Base-by-base conservation (phyloP, 208 protist genomes). In the Willaertia magna region DNA sequence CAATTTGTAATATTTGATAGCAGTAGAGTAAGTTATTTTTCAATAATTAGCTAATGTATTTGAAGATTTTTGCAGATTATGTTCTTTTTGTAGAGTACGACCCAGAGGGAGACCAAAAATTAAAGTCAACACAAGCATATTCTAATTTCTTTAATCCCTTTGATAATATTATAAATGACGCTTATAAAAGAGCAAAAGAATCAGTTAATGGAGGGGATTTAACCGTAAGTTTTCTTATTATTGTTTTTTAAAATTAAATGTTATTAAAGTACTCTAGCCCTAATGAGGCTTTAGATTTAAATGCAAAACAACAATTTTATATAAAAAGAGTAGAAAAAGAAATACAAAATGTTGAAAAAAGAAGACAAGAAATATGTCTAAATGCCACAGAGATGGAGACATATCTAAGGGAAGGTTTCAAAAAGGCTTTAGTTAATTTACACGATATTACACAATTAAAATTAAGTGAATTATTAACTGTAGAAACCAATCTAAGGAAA, bases 401-500 rank as follows among this genome's bases (percentile, higher is more conserved):
- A 7, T 12, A 81, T 2, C 20, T 81, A 0, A 49, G 43, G 39
- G 76, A 81, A 12, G 7, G 7, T 12, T 81, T 52, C n/a, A 81
- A 49, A 51, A 6, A 12, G 11, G 9, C 76, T 6, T 20, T 81
- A 34, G 2, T 30, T 0, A 44, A 7, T 0, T 49, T 81, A 11
- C 76, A 81, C 26, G 76, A 81, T 20, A 81, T 81, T 81, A 39
- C 76, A 1, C 76, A 81, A 51, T 18, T 81, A 3, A 81, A 81
- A 51, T 16, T 81, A 14, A 42, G n/a, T 6, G n/a, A 47, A 1
- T 39, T 81, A 30, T 51, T 81, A 9, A 39, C n/a, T 14, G 2
- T 9, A 12, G 76, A 81, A 49, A 18, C 76, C 4, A 43, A 81
- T 22, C 18, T 81, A 14, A 81, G 76, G 34, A 47, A 43, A 51